These are phyloP conservation scores for Phyllosticta citribraziliensis DNA, from an alignment of 2,329 filamentous ascomycete species.

Conservation along the genomic window DNA sequence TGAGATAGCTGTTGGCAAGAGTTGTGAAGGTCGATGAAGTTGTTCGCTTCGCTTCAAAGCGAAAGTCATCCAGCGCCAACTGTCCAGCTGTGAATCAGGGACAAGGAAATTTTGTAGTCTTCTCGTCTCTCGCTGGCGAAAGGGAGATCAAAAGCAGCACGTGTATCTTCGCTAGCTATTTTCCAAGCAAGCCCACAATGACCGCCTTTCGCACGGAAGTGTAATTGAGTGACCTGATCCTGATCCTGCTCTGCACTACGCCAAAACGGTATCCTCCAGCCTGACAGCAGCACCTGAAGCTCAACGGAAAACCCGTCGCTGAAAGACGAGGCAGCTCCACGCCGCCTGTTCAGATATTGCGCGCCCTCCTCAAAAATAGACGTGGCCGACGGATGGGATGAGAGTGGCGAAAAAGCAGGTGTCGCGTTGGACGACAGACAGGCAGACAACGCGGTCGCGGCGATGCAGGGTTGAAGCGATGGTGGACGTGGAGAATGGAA, in stretches of 20 bases:
- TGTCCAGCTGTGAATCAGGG: constrained; percentile 7
- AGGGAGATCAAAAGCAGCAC: constrained; percentile 30
- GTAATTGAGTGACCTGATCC: constrained; percentile 6
- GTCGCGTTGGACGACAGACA: neutral
- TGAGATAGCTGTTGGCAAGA: constrained; percentile 16
- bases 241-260: constrained; percentile 8
- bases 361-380: neutral
- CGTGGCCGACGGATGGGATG: neutral
- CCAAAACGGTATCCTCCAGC: constrained; percentile 4
- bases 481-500: neutral
- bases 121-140: constrained; percentile 26
- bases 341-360: neutral
- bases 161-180: constrained; percentile 42
- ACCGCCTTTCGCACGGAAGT: constrained; percentile 14
- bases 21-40: neutral
- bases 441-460: neutral
- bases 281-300: neutral
- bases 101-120: constrained; percentile 4
- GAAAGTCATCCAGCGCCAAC: constrained; percentile 2
- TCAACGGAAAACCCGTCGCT: neutral
- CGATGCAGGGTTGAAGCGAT: neutral
- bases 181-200: constrained; percentile 21
- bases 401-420: neutral
- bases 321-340: neutral
- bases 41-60: neutral